Evolutionary conservation across 2,329 filamentous ascomycete species (phyloP).

Genomic region (Exophiala bonariae): DNA sequence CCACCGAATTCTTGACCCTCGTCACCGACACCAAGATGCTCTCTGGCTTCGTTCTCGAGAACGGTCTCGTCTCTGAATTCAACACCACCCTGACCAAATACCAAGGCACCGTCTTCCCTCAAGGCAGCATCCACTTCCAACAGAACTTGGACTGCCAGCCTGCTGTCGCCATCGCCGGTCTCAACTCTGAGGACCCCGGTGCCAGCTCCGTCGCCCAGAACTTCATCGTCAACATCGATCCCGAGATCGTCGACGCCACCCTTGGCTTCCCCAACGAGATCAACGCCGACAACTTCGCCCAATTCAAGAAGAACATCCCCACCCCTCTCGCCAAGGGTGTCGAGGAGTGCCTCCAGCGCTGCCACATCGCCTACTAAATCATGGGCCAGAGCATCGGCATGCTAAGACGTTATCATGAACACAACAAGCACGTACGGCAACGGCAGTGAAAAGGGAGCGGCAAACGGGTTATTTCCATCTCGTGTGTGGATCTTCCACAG

Average conservation of each 20-base stretch:
- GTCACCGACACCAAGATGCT: constrained; percentile 40
- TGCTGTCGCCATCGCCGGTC: constrained; percentile 44
- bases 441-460: too few relatives aligned
- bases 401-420: too few relatives aligned
- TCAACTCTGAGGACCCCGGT: constrained; percentile 44
- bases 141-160: constrained; percentile 49
- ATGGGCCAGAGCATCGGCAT: too few relatives aligned
- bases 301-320: constrained; percentile 26
- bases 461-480: too few relatives aligned
- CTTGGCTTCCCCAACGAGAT: constrained; percentile 28
- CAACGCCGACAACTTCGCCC: constrained; percentile 25
- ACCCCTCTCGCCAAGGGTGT: constrained; percentile 21
- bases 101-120: constrained; percentile 49
- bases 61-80: constrained; percentile 43
- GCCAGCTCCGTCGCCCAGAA: constrained; percentile 47
- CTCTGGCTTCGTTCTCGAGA: constrained; percentile 50
- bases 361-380: constrained; percentile 24
- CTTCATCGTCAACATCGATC: constrained; percentile 46
- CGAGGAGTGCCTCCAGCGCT: constrained; percentile 26
- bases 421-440: too few relatives aligned
- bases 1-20: constrained; percentile 49
- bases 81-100: constrained; percentile 40
- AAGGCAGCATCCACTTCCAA: constrained; percentile 50
- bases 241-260: constrained; percentile 47
- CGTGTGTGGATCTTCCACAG: too few relatives aligned